Evolutionary conservation across 495 filamentous ascomycete species (phyloP).

Genomic region (Neurospora sp.): DNA sequence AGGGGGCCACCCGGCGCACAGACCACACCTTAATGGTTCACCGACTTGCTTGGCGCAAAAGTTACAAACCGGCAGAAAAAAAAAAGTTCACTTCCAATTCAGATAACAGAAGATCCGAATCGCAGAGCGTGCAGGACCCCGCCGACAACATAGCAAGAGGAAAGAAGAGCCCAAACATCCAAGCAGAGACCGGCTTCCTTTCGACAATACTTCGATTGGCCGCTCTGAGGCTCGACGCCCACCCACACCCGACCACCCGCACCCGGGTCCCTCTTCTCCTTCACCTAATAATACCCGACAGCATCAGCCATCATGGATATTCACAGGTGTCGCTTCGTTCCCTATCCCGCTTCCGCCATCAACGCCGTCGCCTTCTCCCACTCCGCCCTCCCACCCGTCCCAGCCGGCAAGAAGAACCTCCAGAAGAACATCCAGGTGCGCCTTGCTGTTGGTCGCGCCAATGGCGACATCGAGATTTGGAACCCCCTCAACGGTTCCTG

Average conservation of each 20-base stretch:
- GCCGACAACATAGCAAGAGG: background rate
- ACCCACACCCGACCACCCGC: background rate
- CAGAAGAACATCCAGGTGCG: conserved; percentile 39
- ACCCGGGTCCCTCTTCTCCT: background rate
- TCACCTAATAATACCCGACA: background rate
- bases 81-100: conserved; percentile 17
- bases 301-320: conserved; percentile 62
- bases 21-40: conserved; percentile 21
- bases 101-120: conserved; percentile 4
- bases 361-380: conserved; percentile 93
- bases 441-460: conserved; percentile 83
- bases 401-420: conserved; percentile 46
- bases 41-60: conserved; percentile 12
- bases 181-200: background rate
- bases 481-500: conserved; percentile 78
- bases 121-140: background rate
- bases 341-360: conserved; percentile 87
- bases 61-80: conserved; percentile 23
- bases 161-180: background rate
- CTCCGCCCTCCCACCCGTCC: conserved; percentile 50
- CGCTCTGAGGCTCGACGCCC: conserved; percentile 1
- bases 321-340: conserved; percentile 93
- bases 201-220: conserved; percentile 1
- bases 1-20: conserved; percentile 6
- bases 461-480: conserved; percentile 98